Conservation (phyloP, 805 yeast species). For the Huiozyma sinensis region DNA sequence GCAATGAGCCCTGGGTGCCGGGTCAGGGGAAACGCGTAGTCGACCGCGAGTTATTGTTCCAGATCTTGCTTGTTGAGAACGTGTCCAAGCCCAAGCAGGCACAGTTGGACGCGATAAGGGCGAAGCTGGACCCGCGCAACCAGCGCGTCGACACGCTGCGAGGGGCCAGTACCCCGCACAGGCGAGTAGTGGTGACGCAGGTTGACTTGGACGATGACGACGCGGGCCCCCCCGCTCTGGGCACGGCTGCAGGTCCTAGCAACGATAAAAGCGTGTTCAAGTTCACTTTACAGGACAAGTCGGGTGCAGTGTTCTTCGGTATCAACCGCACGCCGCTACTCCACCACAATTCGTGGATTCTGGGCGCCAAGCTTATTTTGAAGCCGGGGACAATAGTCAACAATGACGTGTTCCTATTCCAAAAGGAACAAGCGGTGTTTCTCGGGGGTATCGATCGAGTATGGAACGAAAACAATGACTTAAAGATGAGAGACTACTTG, state of each 20-base stretch:
- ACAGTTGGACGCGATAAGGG: slow-evolving; percentile 47
- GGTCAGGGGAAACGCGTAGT: slow-evolving; percentile 15
- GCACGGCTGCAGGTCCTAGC: slow-evolving; percentile 1
- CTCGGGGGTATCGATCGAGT: slow-evolving; percentile 31
- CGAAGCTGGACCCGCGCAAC: slow-evolving; percentile 44
- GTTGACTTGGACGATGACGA: slow-evolving; percentile 36
- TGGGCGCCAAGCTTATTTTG: slow-evolving; percentile 51
- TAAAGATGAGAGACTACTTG: slow-evolving; percentile 24
- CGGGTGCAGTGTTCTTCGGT: slow-evolving; percentile 44
- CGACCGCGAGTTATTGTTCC: slow-evolving; percentile 34
- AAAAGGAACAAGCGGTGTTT: slow-evolving; percentile 21
- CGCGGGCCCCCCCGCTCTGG: background rate
- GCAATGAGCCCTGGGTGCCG: no score
- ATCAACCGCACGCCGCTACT: slow-evolving; percentile 44
- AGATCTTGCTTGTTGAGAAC: slow-evolving; percentile 46
- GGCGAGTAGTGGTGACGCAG: slow-evolving; percentile 34
- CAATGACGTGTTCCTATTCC: slow-evolving; percentile 36
- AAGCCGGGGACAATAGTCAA: slow-evolving; percentile 36
- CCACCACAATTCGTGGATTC: slow-evolving; percentile 35
- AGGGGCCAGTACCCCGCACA: slow-evolving; percentile 6
- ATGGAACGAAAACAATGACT: slow-evolving; percentile 30
- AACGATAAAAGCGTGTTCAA: slow-evolving; percentile 31
- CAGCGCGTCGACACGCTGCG: slow-evolving; percentile 47
- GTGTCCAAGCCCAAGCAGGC: slow-evolving; percentile 38
- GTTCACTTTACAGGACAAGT: slow-evolving; percentile 45